Evolutionary conservation across 495 filamentous ascomycete species (phyloP), one percentile per base, ranked within the genome.

Genomic region (Lentithecium fluviatile): DNA sequence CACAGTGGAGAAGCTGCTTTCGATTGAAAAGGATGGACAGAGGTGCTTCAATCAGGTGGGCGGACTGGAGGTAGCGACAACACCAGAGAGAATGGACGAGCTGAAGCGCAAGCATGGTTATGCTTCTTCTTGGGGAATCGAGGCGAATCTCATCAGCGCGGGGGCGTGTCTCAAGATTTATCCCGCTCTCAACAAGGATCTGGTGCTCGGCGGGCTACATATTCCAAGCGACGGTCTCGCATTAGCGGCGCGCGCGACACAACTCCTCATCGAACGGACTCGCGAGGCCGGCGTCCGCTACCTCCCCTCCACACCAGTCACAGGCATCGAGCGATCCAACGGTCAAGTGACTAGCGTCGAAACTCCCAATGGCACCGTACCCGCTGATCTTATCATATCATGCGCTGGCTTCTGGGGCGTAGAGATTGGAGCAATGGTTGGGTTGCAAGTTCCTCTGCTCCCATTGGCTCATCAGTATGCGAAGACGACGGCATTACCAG

Each of bases 341-440:
- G 51, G 65, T 34, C 66, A 66, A 12, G 77, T 80, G 20, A 80
- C 77, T 2, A 78, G 77, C 13, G 79, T 81, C 23, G 71, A 48
- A 11, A 79, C 74, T 1, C 70, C 74, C 6, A 57, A 51, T 6
- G 77, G 74, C 11, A 71, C 52, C 0, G 68, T 81, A n/a, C 56
- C 74, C 0, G 78, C 79, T 0, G 79, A 81, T 37, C 74, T 80
- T 20, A 68, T 81, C 25, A 64, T 80, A 21, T 80, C 78, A 17
- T 81, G 79, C 62, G 79, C 79, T 29, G 79, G 79, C 1, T 80
- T 81, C 71, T 81, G 79, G 79, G 79, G 79, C 6, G 79, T 80
- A 1, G 76, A 81, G 52, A 59, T 81, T 15, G 79, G 79, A 1
- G 77, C 74, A 0, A 80, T 81, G 79, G 75, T 76, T 47, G 78